Percentiles rank a stretch among this genome's conserved stretches.
Evolutionary conservation across 371 early-diverging fungal genomes (phyloP).

Genomic region (Mortierella sp.): DNA sequence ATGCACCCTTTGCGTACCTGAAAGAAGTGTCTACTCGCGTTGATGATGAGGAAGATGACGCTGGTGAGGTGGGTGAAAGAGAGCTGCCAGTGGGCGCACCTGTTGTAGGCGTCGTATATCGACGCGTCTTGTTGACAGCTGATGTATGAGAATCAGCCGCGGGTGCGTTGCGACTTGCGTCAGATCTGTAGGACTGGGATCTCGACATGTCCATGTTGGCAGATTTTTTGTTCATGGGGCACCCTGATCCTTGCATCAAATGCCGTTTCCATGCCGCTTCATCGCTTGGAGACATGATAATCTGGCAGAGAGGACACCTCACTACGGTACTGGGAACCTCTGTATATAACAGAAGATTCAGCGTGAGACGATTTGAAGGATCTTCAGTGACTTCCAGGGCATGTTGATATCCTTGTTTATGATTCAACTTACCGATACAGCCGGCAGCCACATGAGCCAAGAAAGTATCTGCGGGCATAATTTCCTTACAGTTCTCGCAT

Average conservation of each 20-base stretch:
- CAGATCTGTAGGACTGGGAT: neutral
- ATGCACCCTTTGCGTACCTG: neutral
- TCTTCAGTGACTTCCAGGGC: no score
- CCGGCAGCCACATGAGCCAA: constrained; percentile 64
- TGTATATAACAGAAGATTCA: neutral
- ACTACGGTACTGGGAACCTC: constrained; percentile 46
- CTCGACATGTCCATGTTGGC: neutral
- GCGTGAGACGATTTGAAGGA: no score
- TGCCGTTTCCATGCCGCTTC: constrained; percentile 78
- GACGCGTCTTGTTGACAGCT: constrained; percentile 3
- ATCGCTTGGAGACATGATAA: constrained; percentile 62
- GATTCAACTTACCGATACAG: constrained; percentile 56
- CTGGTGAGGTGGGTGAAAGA: constrained; percentile 21
- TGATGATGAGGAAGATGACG: constrained; percentile 21
- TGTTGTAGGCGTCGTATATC: neutral
- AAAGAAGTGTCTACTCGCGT: constrained; percentile 3
- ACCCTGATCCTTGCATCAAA: constrained; percentile 66
- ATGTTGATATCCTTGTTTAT: neutral
- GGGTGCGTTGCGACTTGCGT: neutral
- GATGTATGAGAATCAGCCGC: neutral
- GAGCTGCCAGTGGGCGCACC: neutral
- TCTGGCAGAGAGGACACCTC: constrained; percentile 76
- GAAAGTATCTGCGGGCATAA: constrained; percentile 71
- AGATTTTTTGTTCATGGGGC: constrained; percentile 60
- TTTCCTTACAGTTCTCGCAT: constrained; percentile 74